Conservation (phyloP, 108 stramenopile species). For the Nannochloropsis gaditana region DNA sequence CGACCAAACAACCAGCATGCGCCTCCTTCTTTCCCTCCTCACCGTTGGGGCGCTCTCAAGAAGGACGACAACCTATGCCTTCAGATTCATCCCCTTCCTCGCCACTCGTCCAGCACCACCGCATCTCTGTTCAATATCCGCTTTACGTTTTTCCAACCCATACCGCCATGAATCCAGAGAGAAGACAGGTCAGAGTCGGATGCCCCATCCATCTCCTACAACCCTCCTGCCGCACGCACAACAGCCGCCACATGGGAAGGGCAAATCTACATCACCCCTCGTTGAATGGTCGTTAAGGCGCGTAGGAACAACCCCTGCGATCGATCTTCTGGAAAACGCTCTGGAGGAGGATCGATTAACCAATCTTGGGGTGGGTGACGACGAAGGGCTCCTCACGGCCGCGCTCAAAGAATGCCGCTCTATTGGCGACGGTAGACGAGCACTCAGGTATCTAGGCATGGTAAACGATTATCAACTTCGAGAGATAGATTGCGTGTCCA, state of each 20-base stretch:
- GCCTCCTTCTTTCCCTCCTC: neutral
- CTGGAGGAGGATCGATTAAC: neutral
- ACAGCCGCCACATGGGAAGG: neutral
- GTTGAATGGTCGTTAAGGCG: neutral
- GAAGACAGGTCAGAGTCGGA: neutral
- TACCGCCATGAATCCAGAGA: neutral
- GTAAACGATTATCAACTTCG: neutral
- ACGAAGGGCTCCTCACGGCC: neutral
- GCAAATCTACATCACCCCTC: neutral
- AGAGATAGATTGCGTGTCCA: neutral
- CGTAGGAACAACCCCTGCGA: constrained; percentile 1
- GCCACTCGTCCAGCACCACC: neutral
- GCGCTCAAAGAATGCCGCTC: neutral
- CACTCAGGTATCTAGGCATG: neutral
- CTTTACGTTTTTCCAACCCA: neutral
- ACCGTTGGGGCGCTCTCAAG: neutral
- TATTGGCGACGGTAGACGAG: constrained; percentile 19
- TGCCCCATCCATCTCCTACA: neutral
- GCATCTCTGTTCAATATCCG: neutral
- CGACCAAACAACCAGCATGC: neutral
- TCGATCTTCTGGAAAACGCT: neutral
- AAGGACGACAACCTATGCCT: neutral
- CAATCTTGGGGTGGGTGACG: neutral
- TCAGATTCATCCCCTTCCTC: neutral
- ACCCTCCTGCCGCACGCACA: neutral